Base-by-base conservation (phyloP, 192 early-diverging fungal genomes). In the Tieghemiomyces parasiticus region DNA sequence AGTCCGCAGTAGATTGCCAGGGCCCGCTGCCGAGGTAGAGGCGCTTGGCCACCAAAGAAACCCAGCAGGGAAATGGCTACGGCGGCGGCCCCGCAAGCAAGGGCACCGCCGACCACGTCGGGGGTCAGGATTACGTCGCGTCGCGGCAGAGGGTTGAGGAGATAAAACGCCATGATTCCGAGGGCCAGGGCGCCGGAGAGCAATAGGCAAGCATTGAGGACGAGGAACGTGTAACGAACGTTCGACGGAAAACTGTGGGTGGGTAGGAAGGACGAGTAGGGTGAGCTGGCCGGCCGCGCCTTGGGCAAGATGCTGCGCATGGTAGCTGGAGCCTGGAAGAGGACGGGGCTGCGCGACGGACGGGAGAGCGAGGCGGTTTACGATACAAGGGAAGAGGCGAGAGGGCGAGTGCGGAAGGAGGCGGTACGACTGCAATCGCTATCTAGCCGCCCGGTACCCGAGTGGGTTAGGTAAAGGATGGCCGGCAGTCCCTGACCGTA, bases 141-240 rank as follows among this genome's bases (percentile, higher is more conserved):
- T 19, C 54, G 9, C 20, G 54, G 13, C 16, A 56, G 33, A 13
- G 54, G 54, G 4, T 56, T 26, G 30, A 56, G 31, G 28, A 35
- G 29, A 19, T 33, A 56, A 24, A 33, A 56, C 29, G 33, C 54
- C 54, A 56, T 56, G 33, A 34, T n/a, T 14, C 54, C 54, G 32
- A 56, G 29, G 13, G 31, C 54, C 28, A 56, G 16, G 1, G 31
- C 34, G 54, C 54, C 54, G 20, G 54, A 14, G 13, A 56, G 24
- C 34, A 56, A 29, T 20, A 56, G 29, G 1, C 29, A 16, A 29
- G 16, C 1, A 31, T 56, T 56, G 30, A 24, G 12, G 1, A 33
- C 28, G 2, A 56, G 54, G 24, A 56, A 56, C 54, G 54, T 33
- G 1, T n/a, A 34, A 26, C 54, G 54, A 24, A 56, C 29, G 33